phyloP scores from a whole-genome alignment of 495 filamentous ascomycete species.

The Filosporella fistucella region DNA sequence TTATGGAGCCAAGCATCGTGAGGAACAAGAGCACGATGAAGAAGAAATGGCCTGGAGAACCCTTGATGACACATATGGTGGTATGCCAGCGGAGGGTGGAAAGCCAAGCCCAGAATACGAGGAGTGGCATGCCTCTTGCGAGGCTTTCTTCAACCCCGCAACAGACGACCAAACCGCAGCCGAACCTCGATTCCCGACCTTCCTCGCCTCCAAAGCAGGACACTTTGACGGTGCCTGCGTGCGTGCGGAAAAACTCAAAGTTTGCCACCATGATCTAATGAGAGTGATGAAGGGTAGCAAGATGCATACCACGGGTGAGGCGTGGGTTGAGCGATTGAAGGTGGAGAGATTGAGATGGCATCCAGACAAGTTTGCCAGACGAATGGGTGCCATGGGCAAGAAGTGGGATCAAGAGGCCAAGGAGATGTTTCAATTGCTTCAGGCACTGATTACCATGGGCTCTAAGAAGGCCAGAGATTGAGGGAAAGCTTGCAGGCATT shows the following conservation, averaged over 20 bases:
- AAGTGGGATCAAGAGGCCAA: not conserved
- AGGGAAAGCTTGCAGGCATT: too few species aligned
- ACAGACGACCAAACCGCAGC: too few species aligned
- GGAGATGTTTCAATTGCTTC: not conserved
- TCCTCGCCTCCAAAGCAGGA: not conserved
- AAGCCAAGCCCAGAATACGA: not conserved
- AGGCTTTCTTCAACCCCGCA: not conserved
- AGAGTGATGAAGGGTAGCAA: not conserved
- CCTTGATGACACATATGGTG: too few species aligned
- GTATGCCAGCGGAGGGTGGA: not conserved
- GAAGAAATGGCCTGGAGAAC: too few species aligned
- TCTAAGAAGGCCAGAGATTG: too few species aligned
- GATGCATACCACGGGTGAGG: not conserved
- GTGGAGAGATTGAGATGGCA: not conserved
- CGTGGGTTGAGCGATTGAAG: conserved; percentile 1
- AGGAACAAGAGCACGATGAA: too few species aligned
- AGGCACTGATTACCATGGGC: too few species aligned
- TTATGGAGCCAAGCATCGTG: too few species aligned
- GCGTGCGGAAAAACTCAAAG: not conserved
- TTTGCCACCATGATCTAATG: not conserved
- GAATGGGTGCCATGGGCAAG: not conserved
- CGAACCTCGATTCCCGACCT: too few species aligned
- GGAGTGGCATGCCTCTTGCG: not conserved
- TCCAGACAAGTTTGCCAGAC: not conserved
- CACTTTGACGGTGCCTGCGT: not conserved